Base-by-base conservation (phyloP, 73 alveolate species). In the Tetrahymena elliotti region DNA sequence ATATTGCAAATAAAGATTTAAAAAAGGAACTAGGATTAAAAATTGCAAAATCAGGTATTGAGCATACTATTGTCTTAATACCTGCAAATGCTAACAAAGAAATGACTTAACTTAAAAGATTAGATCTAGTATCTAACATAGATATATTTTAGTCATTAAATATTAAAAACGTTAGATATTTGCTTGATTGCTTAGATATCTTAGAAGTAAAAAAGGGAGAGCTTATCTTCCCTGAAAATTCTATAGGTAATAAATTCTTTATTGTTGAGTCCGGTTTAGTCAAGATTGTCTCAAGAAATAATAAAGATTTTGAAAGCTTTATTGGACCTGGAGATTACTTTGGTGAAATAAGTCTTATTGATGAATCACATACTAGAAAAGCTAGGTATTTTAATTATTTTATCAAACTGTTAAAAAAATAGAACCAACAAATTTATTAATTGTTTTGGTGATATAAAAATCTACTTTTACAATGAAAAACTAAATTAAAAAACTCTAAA, bases 251-350 rank as follows among this genome's bases (percentile, higher is more conserved):
- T 37, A 82, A 94, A 41, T 93, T 95, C 68, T 95, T 93, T 33
- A 95, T 95, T 12, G 88, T 95, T 38, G 96, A 93, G 83, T 39
- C 38, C 13, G 97, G 97, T 13, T 35, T 88, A 94, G 97, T 95
- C 13, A 95, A 94, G 40, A 92, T 95, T 22, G 84, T 93, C 38
- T 94, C 95, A 39, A 34, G 34, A 34, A 94, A 94, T 36, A 94
- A 94, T 16, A 39, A 88, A 40, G 96, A 94, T 35, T 94, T 94
- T 35, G 96, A 94, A 53, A 84, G 96, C 31, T 94, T 83, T 47
- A 84, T 84, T 39, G 93, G 93, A 20, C 93, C 93, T 33, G 96
- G 96, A 33, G 96, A 94, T 34, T 94, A 94, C 84, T 94, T 94
- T 88, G 96, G 96, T 10, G 96, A 94, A 31, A 68, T 68, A 27